phyloP scores from a whole-genome alignment of 768 basidiomycete species.

The Thelephora aurantiotincta region DNA sequence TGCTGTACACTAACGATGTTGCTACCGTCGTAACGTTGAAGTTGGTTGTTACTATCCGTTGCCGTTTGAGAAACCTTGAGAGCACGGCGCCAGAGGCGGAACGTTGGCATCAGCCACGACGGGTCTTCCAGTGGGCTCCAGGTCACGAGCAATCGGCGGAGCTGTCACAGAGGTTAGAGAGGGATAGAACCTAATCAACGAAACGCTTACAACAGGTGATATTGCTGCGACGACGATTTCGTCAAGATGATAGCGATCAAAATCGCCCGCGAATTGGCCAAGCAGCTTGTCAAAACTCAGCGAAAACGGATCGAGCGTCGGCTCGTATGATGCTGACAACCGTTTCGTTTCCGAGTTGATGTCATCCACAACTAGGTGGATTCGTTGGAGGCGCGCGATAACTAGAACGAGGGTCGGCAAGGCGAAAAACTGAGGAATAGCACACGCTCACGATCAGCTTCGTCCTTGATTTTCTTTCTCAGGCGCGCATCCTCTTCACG shows the following conservation, averaged over 20 bases:
- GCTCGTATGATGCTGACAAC: constrained; percentile 49
- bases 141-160: constrained; percentile 54
- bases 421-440: neutral
- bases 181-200: neutral
- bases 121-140: constrained; percentile 87
- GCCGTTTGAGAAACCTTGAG: constrained; percentile 42
- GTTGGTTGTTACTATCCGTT: constrained; percentile 26
- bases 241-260: constrained; percentile 66
- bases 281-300: constrained; percentile 62
- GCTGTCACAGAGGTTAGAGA: constrained; percentile 17
- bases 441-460: constrained; percentile 52
- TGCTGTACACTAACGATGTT: constrained; percentile 18
- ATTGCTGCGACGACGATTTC: constrained; percentile 92
- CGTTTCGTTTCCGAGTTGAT: constrained; percentile 55
- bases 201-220: constrained; percentile 46
- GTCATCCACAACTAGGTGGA: constrained; percentile 62
- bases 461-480: constrained; percentile 53
- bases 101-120: constrained; percentile 42
- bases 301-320: constrained; percentile 60
- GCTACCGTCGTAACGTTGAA: constrained; percentile 45
- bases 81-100: constrained; percentile 56
- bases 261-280: constrained; percentile 56
- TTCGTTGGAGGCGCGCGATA: constrained; percentile 61
- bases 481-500: constrained; percentile 57
- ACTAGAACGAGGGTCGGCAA: constrained; percentile 27